Evolutionary conservation across 2,329 filamentous ascomycete species (phyloP).

Genomic region (Aureobasidium melanogenum): DNA sequence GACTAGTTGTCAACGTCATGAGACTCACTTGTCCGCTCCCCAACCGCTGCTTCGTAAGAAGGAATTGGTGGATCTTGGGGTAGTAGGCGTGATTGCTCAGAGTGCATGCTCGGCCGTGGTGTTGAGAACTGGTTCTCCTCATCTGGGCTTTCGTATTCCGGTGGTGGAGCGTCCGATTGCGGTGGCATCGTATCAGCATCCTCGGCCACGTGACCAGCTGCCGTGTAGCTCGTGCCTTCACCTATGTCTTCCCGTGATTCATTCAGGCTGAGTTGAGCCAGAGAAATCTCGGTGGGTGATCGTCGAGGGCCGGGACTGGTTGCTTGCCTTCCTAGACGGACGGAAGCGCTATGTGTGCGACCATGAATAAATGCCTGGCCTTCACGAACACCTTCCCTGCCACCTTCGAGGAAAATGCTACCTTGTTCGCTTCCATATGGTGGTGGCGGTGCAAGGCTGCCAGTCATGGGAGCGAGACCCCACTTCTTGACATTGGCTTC

Average conservation of each 20-base stretch:
- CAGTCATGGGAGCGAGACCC: slow-evolving; percentile 92
- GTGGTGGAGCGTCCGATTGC: slow-evolving; percentile 27
- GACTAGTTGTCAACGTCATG: background rate
- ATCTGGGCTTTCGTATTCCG: slow-evolving; percentile 39
- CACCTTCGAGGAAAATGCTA: slow-evolving; percentile 86
- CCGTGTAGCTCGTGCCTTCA: slow-evolving; percentile 50
- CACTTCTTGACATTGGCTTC: slow-evolving; percentile 99
- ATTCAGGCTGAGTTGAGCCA: slow-evolving; percentile 72
- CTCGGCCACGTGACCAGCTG: background rate
- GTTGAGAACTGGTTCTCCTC: slow-evolving; percentile 19
- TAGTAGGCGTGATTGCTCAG: slow-evolving; percentile 15
- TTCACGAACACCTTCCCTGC: slow-evolving; percentile 46
- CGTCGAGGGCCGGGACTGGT: slow-evolving; percentile 75
- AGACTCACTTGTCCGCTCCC: slow-evolving; percentile 12
- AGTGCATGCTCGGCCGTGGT: slow-evolving; percentile 19
- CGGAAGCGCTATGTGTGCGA: slow-evolving; percentile 68
- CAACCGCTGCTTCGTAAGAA: slow-evolving; percentile 69
- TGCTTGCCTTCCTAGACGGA: slow-evolving; percentile 59
- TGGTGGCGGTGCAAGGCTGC: slow-evolving; percentile 86
- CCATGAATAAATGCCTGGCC: slow-evolving; percentile 54
- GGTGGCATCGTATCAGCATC: slow-evolving; percentile 21
- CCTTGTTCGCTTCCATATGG: slow-evolving; percentile 96
- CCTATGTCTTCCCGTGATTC: slow-evolving; percentile 54
- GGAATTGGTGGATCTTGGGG: slow-evolving; percentile 57
- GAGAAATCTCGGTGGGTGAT: slow-evolving; percentile 90